Evolutionary conservation across 2,329 filamentous ascomycete species (phyloP).

Genomic region (Claviceps lovelessii): DNA sequence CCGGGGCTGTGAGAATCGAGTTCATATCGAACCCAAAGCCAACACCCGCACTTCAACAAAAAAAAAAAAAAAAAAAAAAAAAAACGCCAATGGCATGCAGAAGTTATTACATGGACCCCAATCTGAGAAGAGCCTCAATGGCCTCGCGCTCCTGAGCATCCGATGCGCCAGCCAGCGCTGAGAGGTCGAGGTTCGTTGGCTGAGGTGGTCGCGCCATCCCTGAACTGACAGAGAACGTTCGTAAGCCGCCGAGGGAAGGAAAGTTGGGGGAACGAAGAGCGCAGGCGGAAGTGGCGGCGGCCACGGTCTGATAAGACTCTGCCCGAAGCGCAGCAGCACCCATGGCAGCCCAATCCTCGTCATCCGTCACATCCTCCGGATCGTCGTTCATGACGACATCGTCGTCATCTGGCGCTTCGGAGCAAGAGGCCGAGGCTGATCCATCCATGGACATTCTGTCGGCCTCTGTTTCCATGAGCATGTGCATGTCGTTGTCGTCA

Average conservation of each 20-base stretch:
- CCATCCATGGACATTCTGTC: conserved; percentile 87
- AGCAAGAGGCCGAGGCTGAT: conserved; percentile 58
- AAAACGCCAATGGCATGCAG: conserved; percentile 12
- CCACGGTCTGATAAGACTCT: conserved; percentile 44
- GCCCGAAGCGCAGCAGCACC: conserved; percentile 72
- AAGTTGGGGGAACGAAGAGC: conserved; percentile 27
- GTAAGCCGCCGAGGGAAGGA: conserved; percentile 32
- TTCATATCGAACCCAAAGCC: background rate
- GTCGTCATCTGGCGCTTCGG: conserved; percentile 55
- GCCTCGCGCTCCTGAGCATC: conserved; percentile 68
- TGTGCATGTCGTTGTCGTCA: conserved; percentile 49
- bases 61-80: too few relatives aligned
- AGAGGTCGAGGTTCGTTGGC: conserved; percentile 37
- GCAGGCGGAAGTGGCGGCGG: conserved; percentile 39
- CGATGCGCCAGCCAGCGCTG: conserved; percentile 35
- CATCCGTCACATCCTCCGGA: conserved; percentile 76
- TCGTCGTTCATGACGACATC: conserved; percentile 56
- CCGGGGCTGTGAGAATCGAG: background rate
- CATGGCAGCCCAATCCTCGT: conserved; percentile 89
- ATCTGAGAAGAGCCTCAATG: conserved; percentile 63
- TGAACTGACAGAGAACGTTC: conserved; percentile 34
- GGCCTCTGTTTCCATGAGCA: conserved; percentile 69
- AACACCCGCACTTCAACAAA: background rate
- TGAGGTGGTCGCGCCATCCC: conserved; percentile 43
- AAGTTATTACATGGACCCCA: conserved; percentile 59